These are phyloP conservation scores for Penicillium sp. DNA, from an alignment of 2,329 filamentous ascomycete genomes.

Conservation along the genomic window DNA sequence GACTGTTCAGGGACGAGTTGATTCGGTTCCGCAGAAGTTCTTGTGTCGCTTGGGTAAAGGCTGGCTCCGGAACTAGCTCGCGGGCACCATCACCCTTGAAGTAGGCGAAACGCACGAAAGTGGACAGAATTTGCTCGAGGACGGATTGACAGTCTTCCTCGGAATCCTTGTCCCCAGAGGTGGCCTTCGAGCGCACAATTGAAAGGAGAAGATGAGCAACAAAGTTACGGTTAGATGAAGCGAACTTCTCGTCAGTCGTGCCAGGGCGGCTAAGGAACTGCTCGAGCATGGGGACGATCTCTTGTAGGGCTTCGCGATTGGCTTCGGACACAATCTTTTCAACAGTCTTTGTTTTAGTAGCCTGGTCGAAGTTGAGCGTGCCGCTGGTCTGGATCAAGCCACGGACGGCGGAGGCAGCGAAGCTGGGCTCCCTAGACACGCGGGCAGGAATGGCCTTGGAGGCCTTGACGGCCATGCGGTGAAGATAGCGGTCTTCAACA, in stretches of 20 bases:
- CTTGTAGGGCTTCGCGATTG: slow-evolving; percentile 48
- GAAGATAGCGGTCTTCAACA: slow-evolving; percentile 72
- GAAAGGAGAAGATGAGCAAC: slow-evolving; percentile 55
- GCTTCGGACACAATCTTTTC: slow-evolving; percentile 68
- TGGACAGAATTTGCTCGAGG: slow-evolving; percentile 45
- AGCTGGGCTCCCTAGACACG: slow-evolving; percentile 59
- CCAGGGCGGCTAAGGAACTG: slow-evolving; percentile 48
- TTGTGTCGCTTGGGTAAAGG: slow-evolving; percentile 48
- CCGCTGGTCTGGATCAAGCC: slow-evolving; percentile 69
- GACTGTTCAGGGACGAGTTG: slow-evolving; percentile 53
- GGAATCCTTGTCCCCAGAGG: slow-evolving; percentile 25
- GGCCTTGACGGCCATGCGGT: slow-evolving; percentile 73
- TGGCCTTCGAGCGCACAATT: slow-evolving; percentile 44
- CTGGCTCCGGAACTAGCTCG: slow-evolving; percentile 38
- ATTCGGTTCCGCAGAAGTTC: slow-evolving; percentile 55
- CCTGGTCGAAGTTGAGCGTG: slow-evolving; percentile 76
- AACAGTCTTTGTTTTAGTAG: slow-evolving; percentile 81
- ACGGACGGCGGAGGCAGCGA: slow-evolving; percentile 61
- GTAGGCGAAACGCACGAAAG: slow-evolving; percentile 51
- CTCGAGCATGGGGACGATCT: slow-evolving; percentile 55
- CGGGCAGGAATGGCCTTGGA: slow-evolving; percentile 68
- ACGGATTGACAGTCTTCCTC: slow-evolving; percentile 39
- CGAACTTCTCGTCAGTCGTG: slow-evolving; percentile 44
- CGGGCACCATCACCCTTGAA: slow-evolving; percentile 40
- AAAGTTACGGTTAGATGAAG: slow-evolving; percentile 47